Base-by-base conservation (phyloP, 179 eudicot species). In the Amaranthus tricolor region DNA sequence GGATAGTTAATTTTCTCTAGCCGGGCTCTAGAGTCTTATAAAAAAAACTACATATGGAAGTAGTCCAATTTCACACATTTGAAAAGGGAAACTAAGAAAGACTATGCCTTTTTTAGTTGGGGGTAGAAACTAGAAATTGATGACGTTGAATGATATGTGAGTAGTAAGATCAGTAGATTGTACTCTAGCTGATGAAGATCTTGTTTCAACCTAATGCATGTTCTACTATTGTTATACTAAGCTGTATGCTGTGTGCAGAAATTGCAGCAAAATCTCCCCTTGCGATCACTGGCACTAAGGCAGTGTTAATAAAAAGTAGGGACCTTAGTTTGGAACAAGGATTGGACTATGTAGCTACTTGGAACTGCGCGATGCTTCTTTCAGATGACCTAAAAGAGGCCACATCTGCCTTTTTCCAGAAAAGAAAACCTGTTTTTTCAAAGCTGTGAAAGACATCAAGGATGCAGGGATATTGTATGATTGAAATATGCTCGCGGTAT, bases 341-440 rank as follows among this genome's bases (percentile, higher is more conserved):
- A 20, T 76, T 95, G 84, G 98, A 93, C 62, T 95, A 93, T 79
- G 88, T 93, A 47, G 98, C 99, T 50, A 91, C 99, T 2, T 93
- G 98, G 99, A 95, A 95, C 83, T 86, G 97, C 45, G 82, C 88
- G 51, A 81, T 86, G 86, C 88, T 95, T 77, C 17, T 95, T 24
- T 90, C 97, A 5, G 88, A 84, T 71, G 96, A 93, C 80, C 80
- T 93, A 6, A 76, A 77, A 40, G 92, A 93, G 70, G 98, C 92
- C 7, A 19, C 74, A 20, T 79, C 86, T 0, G 89, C 99, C 6
- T 84, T 73, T 45, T 63, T 57, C 14, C 90, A 89, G 66, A 95
- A 93, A 82, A 78, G 88, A 54, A 89, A 85, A 73, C 97, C 99
- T 1, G 50, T 55, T 43, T 95, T 86, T 72, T 74, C 96, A 16